Evolutionary conservation across 2,329 filamentous ascomycete genomes (phyloP).

Genomic region (Paraphoma chrysanthemicola): DNA sequence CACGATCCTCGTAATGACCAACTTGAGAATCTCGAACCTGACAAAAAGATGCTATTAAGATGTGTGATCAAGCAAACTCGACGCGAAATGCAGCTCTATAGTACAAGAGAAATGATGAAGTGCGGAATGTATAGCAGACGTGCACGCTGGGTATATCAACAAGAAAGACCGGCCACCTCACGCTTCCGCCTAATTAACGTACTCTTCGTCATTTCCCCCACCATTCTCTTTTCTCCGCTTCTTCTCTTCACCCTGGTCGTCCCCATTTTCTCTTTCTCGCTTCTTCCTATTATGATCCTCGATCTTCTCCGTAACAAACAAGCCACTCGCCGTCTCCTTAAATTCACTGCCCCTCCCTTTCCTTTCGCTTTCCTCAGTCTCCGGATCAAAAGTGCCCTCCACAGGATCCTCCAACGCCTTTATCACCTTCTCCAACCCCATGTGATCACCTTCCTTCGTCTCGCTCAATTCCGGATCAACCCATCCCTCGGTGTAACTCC

Average conservation of each 20-base stretch:
- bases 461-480: conserved; percentile 47
- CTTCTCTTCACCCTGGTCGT: not conserved
- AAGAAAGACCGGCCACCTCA: too few relatives aligned
- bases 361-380: not conserved
- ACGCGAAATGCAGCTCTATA: too few relatives aligned
- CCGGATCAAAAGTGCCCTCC: conserved; percentile 6
- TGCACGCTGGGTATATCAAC: too few relatives aligned
- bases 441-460: conserved; percentile 48
- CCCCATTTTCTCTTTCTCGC: not conserved
- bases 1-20: not conserved
- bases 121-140: too few relatives aligned
- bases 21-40: not conserved
- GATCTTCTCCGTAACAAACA: conserved; percentile 12
- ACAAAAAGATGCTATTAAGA: too few relatives aligned
- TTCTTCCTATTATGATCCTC: not conserved
- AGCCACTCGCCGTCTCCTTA: conserved; percentile 4
- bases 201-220: not conserved
- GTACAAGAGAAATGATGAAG: too few relatives aligned
- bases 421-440: conserved; percentile 31
- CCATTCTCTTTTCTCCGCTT: not conserved
- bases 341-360: not conserved
- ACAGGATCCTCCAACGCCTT: conserved; percentile 18
- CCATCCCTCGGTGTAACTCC: conserved; percentile 51
- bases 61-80: too few relatives aligned
- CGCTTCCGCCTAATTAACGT: not conserved